Evolutionary conservation across 495 filamentous ascomycete species (phyloP).

Genomic region (Aspergillus steynii): DNA sequence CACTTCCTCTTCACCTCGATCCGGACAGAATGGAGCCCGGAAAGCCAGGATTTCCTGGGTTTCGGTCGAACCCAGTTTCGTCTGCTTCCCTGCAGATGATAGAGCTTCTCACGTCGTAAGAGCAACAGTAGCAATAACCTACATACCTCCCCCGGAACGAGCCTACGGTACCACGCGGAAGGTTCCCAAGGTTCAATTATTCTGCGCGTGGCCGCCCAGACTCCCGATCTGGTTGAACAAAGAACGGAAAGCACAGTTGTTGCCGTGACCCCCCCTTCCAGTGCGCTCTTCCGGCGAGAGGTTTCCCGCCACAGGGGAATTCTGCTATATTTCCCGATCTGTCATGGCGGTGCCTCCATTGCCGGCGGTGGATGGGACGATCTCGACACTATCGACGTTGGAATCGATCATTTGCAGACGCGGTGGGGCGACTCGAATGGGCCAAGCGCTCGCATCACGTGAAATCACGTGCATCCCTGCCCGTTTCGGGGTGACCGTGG

Average conservation of each 20-base stretch:
- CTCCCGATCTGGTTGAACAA: not conserved
- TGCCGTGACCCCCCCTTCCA: not conserved
- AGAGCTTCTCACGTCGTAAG: not conserved
- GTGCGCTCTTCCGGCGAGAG: not conserved
- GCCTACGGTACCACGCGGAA: conserved; percentile 24
- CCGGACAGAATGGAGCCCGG: not conserved
- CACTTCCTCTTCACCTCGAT: not conserved
- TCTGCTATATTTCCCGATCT: not conserved
- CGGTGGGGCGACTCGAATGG: conserved; percentile 7
- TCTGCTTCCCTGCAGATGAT: not conserved
- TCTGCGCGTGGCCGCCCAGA: conserved; percentile 13
- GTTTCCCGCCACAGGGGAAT: not conserved
- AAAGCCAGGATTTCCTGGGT: not conserved
- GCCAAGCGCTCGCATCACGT: conserved; percentile 6
- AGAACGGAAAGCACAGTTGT: not conserved
- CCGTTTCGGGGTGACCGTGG: not conserved
- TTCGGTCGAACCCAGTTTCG: not conserved
- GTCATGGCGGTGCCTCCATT: conserved; percentile 4
- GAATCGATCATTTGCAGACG: conserved; percentile 11
- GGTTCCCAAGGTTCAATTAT: conserved; percentile 24
- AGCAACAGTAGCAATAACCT: conserved; percentile 8
- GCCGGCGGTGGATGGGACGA: conserved; percentile 13
- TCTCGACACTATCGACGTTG: conserved; percentile 19
- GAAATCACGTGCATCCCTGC: conserved; percentile 2
- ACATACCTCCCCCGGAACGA: conserved; percentile 10